Evolutionary conservation across 1,284 basidiomycete genomes (phyloP).

Genomic region (Chondrostereum purpureum): DNA sequence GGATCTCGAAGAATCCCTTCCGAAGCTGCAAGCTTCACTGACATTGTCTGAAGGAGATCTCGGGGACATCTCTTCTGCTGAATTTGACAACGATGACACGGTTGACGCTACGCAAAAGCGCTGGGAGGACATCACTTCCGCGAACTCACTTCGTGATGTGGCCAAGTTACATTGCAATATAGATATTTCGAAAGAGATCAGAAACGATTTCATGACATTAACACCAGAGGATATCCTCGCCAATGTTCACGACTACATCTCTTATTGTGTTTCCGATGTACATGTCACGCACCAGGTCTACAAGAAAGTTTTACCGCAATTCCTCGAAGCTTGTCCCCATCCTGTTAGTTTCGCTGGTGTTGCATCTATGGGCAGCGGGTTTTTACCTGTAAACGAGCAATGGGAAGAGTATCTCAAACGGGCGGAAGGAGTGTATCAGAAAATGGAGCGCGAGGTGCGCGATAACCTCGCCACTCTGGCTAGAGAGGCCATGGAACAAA

Average conservation of each 20-base stretch:
- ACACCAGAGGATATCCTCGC: slow-evolving; percentile 61
- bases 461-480: slow-evolving; percentile 66
- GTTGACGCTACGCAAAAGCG: slow-evolving; percentile 42
- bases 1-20: slow-evolving; percentile 36
- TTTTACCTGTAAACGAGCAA: slow-evolving; percentile 84
- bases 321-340: slow-evolving; percentile 81
- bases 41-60: slow-evolving; percentile 13
- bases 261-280: slow-evolving; percentile 88
- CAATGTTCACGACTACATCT: slow-evolving; percentile 72
- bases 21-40: slow-evolving; percentile 17
- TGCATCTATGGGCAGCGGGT: slow-evolving; percentile 86
- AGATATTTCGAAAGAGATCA: slow-evolving; percentile 72
- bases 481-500: slow-evolving; percentile 39
- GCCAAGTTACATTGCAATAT: slow-evolving; percentile 87
- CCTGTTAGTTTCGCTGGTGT: slow-evolving; percentile 93
- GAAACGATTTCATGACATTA: slow-evolving; percentile 72
- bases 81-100: slow-evolving; percentile 24
- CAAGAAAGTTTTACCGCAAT: slow-evolving; percentile 76
- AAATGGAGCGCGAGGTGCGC: slow-evolving; percentile 73
- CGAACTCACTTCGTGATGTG: slow-evolving; percentile 90
- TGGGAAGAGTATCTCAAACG: slow-evolving; percentile 82
- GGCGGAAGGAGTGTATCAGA: slow-evolving; percentile 75
- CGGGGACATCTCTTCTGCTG: slow-evolving; percentile 10
- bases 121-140: slow-evolving; percentile 93
- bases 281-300: slow-evolving; percentile 82